phyloP scores from a whole-genome alignment of 352 stramenopile species.

The Phytophthora pinifolia region DNA sequence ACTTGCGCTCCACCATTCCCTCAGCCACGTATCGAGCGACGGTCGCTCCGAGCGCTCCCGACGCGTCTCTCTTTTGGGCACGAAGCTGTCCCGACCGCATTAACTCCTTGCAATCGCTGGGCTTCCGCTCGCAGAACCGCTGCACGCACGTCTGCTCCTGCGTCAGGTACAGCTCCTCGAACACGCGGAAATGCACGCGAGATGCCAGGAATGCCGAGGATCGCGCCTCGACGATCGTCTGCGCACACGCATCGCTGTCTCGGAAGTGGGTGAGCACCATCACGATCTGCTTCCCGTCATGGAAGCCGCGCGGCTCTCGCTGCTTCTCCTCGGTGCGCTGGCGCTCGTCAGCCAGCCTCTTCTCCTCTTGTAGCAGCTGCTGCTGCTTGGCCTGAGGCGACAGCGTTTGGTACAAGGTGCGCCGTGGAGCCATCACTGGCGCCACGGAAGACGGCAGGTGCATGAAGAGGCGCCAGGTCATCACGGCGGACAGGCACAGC shows the following conservation, averaged over 20 bases:
- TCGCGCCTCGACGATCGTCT: constrained; percentile 47
- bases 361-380: constrained; percentile 17
- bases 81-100: constrained; percentile 56
- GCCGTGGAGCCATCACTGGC: constrained; percentile 21
- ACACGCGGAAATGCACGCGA: constrained; percentile 69
- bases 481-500: constrained; percentile 39
- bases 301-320: constrained; percentile 40
- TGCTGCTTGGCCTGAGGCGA: constrained; percentile 21
- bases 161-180: constrained; percentile 68
- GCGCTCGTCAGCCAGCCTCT: constrained; percentile 19
- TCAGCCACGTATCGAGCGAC: constrained; percentile 65
- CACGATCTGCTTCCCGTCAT: constrained; percentile 70
- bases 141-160: constrained; percentile 65
- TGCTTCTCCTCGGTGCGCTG: constrained; percentile 8
- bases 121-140: constrained; percentile 53
- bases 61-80: constrained; percentile 54
- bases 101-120: constrained; percentile 45
- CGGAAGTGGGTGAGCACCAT: constrained; percentile 71
- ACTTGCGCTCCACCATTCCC: constrained; percentile 51
- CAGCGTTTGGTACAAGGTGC: constrained; percentile 27
- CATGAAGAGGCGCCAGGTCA: constrained; percentile 44
- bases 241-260: constrained; percentile 57
- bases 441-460: constrained; percentile 28
- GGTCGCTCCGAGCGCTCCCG: constrained; percentile 49
- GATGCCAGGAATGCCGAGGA: constrained; percentile 37